Percentiles rank a stretch among this genome's conserved stretches.
phyloP scores from a whole-genome alignment of 2,329 filamentous ascomycete genomes.

The Thielaviopsis punctulata region DNA sequence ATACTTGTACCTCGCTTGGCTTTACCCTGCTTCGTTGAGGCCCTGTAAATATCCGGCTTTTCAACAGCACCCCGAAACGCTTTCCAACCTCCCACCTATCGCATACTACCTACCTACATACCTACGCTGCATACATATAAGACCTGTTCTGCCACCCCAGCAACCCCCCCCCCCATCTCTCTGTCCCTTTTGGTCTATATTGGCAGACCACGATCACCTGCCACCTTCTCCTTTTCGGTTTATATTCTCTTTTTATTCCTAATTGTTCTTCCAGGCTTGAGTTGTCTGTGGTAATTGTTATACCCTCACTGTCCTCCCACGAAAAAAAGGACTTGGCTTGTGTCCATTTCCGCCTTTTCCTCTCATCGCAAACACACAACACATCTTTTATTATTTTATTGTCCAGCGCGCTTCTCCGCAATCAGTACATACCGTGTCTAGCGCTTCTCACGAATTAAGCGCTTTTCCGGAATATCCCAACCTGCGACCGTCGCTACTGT shows the following conservation, averaged over 20 bases:
- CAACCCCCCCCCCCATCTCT: not conserved
- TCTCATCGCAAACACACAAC: no score
- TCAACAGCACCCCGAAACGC: not conserved
- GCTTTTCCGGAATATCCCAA: conserved; percentile 3
- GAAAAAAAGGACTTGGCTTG: not conserved
- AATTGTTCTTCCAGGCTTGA: not conserved
- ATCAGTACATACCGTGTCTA: not conserved
- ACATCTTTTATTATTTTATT: no score
- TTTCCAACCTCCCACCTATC: not conserved
- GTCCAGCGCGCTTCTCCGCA: no score
- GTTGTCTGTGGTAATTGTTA: not conserved
- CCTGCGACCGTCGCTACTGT: not conserved
- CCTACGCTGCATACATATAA: not conserved
- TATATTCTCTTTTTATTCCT: not conserved
- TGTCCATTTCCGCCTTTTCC: not conserved
- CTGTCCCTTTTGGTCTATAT: not conserved
- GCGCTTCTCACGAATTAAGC: no score
- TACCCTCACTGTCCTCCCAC: not conserved
- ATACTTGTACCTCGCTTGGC: not conserved
- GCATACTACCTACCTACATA: no score
- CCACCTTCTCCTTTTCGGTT: not conserved
- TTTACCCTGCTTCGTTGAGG: not conserved
- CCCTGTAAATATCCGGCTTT: not conserved
- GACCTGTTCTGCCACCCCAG: not conserved
- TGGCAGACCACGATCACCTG: not conserved